Evolutionary conservation across 2,329 filamentous ascomycete genomes (phyloP).

Genomic region (Didymella arachidicola): DNA sequence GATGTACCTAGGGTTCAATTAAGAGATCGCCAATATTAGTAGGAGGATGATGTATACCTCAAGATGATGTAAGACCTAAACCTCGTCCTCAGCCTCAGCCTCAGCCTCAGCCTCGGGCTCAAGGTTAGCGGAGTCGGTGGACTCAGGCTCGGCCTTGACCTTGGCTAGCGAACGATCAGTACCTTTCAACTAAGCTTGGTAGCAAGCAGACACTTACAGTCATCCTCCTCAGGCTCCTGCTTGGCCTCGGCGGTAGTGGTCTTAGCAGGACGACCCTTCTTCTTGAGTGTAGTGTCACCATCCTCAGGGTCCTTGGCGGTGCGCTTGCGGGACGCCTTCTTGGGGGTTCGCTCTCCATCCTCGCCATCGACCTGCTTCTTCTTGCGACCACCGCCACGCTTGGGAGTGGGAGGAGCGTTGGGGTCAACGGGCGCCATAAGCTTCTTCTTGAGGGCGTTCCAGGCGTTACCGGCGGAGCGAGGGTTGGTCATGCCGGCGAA

Average conservation of each 20-base stretch:
- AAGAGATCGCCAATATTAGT: not conserved
- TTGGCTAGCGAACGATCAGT: conserved; percentile 10
- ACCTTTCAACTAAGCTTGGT: not conserved
- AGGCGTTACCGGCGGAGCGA: conserved; percentile 50
- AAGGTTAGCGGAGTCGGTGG: conserved; percentile 2
- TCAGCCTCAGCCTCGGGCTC: conserved; percentile 23
- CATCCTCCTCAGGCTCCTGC: conserved; percentile 28
- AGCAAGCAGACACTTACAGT: not conserved
- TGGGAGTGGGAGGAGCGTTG: conserved; percentile 27
- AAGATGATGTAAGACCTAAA: conserved; percentile 16
- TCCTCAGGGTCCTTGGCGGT: conserved; percentile 43
- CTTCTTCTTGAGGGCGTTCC: conserved; percentile 48
- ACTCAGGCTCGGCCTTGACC: conserved; percentile 21
- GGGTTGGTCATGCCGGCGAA: conserved; percentile 49
- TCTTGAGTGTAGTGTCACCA: conserved; percentile 38
- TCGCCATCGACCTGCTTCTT: conserved; percentile 30
- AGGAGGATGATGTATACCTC: not conserved
- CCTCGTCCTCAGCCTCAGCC: conserved; percentile 25
- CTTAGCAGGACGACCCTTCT: conserved; percentile 38
- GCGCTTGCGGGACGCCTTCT: conserved; percentile 45
- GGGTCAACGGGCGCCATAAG: conserved; percentile 28
- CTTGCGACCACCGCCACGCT: conserved; percentile 32
- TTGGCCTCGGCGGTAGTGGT: conserved; percentile 27
- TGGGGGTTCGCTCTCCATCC: conserved; percentile 31
- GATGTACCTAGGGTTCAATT: not conserved